Evolutionary conservation across 2,329 filamentous ascomycete genomes (phyloP).

Genomic region (Fusarium metavorans): DNA sequence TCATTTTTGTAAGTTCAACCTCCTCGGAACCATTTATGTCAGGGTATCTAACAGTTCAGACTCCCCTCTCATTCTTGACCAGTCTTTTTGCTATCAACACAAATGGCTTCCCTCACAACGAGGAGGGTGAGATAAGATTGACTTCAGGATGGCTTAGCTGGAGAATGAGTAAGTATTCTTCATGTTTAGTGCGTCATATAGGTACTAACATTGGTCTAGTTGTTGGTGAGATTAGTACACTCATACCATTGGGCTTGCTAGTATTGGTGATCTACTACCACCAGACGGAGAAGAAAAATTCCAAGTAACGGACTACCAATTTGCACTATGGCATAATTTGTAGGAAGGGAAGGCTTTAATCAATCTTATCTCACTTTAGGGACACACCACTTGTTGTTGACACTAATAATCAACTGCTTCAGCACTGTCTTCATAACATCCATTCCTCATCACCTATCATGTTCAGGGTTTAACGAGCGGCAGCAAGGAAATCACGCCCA

Average conservation of each 20-base stretch:
- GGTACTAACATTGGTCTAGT: not conserved
- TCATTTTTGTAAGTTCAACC: not conserved
- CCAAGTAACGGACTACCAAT: not conserved
- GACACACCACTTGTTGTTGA: not conserved
- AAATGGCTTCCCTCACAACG: not conserved
- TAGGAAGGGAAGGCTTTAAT: not conserved
- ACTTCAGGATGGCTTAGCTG: not conserved
- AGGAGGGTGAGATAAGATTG: not conserved
- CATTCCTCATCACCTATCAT: not conserved
- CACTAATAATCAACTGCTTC: not conserved
- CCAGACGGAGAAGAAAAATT: not conserved
- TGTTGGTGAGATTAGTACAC: not conserved
- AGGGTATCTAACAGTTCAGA: not conserved
- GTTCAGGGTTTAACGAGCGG: not conserved
- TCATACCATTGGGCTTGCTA: not conserved
- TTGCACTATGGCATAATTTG: not conserved
- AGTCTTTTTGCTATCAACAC: not conserved
- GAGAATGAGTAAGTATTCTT: not conserved
- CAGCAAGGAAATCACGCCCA: not conserved
- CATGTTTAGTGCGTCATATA: fast-evolving
- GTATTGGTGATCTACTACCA: not conserved
- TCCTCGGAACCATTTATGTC: too few relatives aligned
- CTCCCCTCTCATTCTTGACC: not conserved
- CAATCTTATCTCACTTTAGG: not conserved
- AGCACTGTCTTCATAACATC: not conserved